These are phyloP conservation scores for Penicillium sp. DNA, from an alignment of 2,329 filamentous ascomycete species.

Conservation along the genomic window DNA sequence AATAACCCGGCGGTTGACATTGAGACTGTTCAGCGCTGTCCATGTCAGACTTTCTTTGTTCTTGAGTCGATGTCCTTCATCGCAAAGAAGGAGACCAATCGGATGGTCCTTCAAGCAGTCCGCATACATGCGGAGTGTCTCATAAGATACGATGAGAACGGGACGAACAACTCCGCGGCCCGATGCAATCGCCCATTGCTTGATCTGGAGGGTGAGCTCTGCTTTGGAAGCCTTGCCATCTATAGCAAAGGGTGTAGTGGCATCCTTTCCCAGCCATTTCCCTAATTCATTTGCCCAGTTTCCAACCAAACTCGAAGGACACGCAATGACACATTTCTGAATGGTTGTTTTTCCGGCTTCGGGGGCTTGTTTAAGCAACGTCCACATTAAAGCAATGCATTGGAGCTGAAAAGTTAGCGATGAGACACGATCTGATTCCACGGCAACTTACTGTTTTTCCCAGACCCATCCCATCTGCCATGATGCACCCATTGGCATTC, in stretches of 20 bases:
- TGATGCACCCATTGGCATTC: conserved; percentile 95
- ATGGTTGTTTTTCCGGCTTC: conserved; percentile 94
- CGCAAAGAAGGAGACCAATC: conserved; percentile 91
- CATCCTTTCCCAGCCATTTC: conserved; percentile 94
- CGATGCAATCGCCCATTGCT: conserved; percentile 91
- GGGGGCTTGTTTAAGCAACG: conserved; percentile 89
- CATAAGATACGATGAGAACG: conserved; percentile 96
- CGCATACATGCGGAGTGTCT: conserved; percentile 88
- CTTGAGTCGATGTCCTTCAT: conserved; percentile 95
- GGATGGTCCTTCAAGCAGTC: conserved; percentile 87
- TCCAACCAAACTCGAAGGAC: conserved; percentile 91
- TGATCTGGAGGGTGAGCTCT: conserved; percentile 84
- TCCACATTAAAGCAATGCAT: conserved; percentile 97
- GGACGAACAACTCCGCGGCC: conserved; percentile 89
- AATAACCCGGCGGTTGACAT: conserved; percentile 90
- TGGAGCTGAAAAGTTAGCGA: conserved; percentile 61
- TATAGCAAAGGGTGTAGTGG: conserved; percentile 90
- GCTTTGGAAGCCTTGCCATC: conserved; percentile 96
- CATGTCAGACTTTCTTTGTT: conserved; percentile 97
- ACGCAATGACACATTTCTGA: conserved; percentile 95
- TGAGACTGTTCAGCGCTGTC: conserved; percentile 83
- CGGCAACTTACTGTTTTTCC: conserved; percentile 72
- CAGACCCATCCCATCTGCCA: conserved; percentile 99
- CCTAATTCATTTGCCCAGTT: conserved; percentile 97
- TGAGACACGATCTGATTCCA: neutral